These are phyloP conservation scores for Candida sp. DNA, from an alignment of 1,139 yeast genomes.

Conservation along the genomic window DNA sequence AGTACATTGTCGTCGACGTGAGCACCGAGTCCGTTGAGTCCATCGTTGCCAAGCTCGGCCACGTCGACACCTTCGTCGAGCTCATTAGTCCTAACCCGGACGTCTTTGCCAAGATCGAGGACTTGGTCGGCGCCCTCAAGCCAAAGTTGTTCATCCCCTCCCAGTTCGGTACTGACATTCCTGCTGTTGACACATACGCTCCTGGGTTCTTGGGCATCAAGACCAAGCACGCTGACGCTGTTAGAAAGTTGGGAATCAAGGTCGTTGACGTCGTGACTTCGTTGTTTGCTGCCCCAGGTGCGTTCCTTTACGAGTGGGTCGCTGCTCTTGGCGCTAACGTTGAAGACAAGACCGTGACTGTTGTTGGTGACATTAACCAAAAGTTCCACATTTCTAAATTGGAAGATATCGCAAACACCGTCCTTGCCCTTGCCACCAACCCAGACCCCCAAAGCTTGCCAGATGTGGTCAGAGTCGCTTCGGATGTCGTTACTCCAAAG, in stretches of 20 bases:
- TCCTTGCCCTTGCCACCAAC: constrained; percentile 43
- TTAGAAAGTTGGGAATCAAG: constrained; percentile 44
- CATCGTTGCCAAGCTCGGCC: constrained; percentile 39
- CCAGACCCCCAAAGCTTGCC: constrained; percentile 42
- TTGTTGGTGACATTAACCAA: constrained; percentile 46
- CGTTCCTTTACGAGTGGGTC: constrained; percentile 35
- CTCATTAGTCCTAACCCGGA: constrained; percentile 34
- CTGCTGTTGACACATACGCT: constrained; percentile 21
- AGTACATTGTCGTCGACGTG: constrained; percentile 40
- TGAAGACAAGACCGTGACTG: constrained; percentile 35
- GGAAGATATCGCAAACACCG: constrained; percentile 51
- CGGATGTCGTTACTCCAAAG: constrained; percentile 42
- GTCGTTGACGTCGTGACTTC: constrained; percentile 52
- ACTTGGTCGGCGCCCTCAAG: constrained; percentile 40
- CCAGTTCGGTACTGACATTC: constrained; percentile 57
- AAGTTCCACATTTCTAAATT: constrained; percentile 35
- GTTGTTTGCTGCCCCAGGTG: constrained; percentile 47
- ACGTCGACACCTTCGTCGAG: constrained; percentile 56
- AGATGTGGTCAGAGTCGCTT: constrained; percentile 45
- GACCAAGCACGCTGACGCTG: constrained; percentile 37
- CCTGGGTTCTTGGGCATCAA: constrained; percentile 45
- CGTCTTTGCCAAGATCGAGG: constrained; percentile 27
- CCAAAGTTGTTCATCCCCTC: constrained; percentile 65
- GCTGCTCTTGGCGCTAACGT: constrained; percentile 44
- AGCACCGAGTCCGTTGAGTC: constrained; percentile 24